Base-by-base conservation (phyloP, 352 stramenopile genomes). In the Globisporangium camurandrum region DNA sequence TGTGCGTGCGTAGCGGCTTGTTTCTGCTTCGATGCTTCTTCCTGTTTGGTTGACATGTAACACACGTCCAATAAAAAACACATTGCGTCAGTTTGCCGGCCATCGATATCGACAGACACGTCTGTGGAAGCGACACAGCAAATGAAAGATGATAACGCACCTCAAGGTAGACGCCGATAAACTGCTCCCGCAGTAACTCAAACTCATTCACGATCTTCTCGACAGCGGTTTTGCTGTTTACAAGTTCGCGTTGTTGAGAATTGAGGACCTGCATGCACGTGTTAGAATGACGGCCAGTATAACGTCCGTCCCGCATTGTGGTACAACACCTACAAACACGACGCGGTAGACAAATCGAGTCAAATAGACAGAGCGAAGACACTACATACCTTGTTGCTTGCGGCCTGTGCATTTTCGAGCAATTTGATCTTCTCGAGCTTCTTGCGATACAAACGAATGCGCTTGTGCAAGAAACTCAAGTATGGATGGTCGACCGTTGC, bases 381-480 rank as follows among this genome's bases (percentile, higher is more conserved):
- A n/a, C n/a, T 8, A 14, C 55, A 9, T 33, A 71, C 57, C 62
- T 90, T 90, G 12, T 70, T 68, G 7, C 83, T 72, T 4, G 48
- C 54, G 2, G 57, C 55, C 23, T 63, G 57, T 42, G 74, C 79
- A 0, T 53, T 39, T 54, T 87, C 79, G 23, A 93, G 54, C 19
- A 56, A 50, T 46, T 73, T 80, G 58, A 93, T 89, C 64, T 93
- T 93, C 64, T 93, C 82, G 26, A 91, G 66, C 49, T 93, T 93
- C 63, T 93, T 93, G 51, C 82, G 81, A 61, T 86, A 77, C 50
- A 79, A 72, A 12, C 82, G 79, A 36, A 89, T 77, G 37, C 79
- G 75, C 56, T 93, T 93, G 70, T 93, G 70, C 49, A 93, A 48
- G 43, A 91, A 79, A 39, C 74, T 87, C 42, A 91, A 48, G 55